phyloP scores from a whole-genome alignment of 1,139 yeast genomes.

The Hyphopichia buzzinii region DNA sequence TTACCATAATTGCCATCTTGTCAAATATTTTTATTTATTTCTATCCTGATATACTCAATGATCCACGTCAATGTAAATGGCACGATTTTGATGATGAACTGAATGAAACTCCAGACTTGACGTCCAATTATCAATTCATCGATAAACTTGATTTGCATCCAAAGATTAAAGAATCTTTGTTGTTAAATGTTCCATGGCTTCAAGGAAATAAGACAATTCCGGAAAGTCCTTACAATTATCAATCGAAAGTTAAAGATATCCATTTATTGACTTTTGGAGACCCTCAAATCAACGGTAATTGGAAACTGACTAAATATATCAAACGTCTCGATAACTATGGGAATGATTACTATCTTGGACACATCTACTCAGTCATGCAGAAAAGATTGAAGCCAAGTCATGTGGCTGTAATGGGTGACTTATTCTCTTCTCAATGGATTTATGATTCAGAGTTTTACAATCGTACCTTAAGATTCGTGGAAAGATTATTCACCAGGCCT shows the following conservation, averaged over 20 bases:
- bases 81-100: conserved; percentile 19
- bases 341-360: conserved; percentile 85
- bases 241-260: conserved; percentile 41
- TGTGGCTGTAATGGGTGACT: conserved; percentile 89
- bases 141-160: conserved; percentile 18
- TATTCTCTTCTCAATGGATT: conserved; percentile 96
- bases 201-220: conserved; percentile 13
- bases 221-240: conserved; percentile 9
- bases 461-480: conserved; percentile 70
- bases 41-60: conserved; percentile 62
- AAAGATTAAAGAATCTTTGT: conserved; percentile 13
- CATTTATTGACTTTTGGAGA: conserved; percentile 84
- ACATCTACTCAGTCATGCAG: conserved; percentile 68
- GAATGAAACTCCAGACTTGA: conserved; percentile 5
- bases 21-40: conserved; percentile 65
- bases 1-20: conserved; percentile 37
- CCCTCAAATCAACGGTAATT: conserved; percentile 91
- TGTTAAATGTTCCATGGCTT: conserved; percentile 31
- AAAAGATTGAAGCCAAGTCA: conserved; percentile 66
- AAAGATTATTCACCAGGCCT: conserved; percentile 60
- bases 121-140: conserved; percentile 17
- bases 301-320: conserved; percentile 68
- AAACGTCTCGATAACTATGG: conserved; percentile 81
- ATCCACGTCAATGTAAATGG: conserved; percentile 61
- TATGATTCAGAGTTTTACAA: conserved; percentile 78